Base-by-base conservation (phyloP, 108 stramenopile genomes). In the Tribonema minus region DNA sequence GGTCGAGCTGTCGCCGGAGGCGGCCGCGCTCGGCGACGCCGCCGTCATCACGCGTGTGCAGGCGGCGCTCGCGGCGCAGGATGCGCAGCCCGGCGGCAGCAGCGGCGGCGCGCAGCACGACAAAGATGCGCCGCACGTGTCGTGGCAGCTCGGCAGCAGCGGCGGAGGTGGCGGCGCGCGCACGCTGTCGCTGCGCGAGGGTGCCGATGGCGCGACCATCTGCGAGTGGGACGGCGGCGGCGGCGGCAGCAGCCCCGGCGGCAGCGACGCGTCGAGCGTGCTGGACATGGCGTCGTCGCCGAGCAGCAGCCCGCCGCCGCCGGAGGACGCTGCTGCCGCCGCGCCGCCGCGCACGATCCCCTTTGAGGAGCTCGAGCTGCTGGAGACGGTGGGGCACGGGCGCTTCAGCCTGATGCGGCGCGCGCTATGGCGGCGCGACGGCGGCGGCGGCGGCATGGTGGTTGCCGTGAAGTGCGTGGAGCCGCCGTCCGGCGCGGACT, bases 311-410 rank as follows among this genome's bases (percentile, higher is more conserved):
- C 41, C 41, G 23, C 20, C 2, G 26, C 58, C 25, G 26, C 58
- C 25, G 58, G 2, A 58, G 58, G 5, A n/a, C n/a, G n/a, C n/a
- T n/a, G n/a, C n/a, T n/a, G n/a, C n/a, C n/a, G n/a, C 31, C 5
- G 1, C 29, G 32, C n/a, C n/a, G 64, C 64, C 33, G 39, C 60
- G 30, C 60, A 29, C 60, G 9, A 67, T 67, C 30, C 29, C 40
- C 26, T 40, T 29, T 1, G 29, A 28, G 38, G 67, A 67, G 25
- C 29, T 67, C 30, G 67, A 67, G 30, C 67, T 67, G 28, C 67
- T 67, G 28, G 67, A 67, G 67, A 20, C 41, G 40, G 67, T 41
- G 9, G 67, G 67, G 31, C 30, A 67, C 39, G 67, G 67, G 2
- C 31, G 67, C 28, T 67, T 67, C 67, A 67, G 67, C 30, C 39